Evolutionary conservation across 108 stramenopile genomes (phyloP).

Genomic region (Nitzschia palea): DNA sequence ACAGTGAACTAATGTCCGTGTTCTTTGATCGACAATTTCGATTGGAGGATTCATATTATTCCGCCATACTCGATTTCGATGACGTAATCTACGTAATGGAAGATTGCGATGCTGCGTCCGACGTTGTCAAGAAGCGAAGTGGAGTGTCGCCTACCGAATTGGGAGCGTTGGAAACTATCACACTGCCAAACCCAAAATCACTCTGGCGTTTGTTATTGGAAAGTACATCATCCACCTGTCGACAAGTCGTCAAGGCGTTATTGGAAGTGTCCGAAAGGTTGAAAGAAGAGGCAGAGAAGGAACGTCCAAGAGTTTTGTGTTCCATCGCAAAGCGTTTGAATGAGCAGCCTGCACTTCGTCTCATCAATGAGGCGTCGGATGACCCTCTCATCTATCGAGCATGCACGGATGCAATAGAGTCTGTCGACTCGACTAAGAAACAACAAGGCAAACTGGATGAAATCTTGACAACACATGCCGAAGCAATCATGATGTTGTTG

Average conservation of each 20-base stretch:
- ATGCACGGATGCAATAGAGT: conserved; percentile 31
- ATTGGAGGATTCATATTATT: conserved; percentile 46
- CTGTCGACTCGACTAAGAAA: conserved; percentile 9
- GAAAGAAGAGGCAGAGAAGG: conserved; percentile 27
- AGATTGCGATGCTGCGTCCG: conserved; percentile 78
- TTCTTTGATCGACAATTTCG: conserved; percentile 67
- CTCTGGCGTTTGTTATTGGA: conserved; percentile 47
- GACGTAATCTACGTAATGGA: conserved; percentile 85
- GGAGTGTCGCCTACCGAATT: conserved; percentile 25
- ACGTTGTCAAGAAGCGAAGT: conserved; percentile 68
- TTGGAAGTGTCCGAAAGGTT: conserved; percentile 37
- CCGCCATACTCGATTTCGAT: conserved; percentile 52
- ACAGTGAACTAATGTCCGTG: conserved; percentile 71
- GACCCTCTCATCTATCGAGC: conserved; percentile 19
- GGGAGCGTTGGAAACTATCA: neutral
- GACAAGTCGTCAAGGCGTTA: conserved; percentile 29
- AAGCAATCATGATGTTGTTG: conserved; percentile 21
- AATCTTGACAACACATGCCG: conserved; percentile 37
- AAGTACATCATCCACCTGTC: conserved; percentile 31
- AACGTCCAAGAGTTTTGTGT: conserved; percentile 9
- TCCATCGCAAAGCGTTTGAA: conserved; percentile 17
- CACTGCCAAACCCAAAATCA: conserved; percentile 41
- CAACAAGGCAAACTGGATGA: conserved; percentile 28
- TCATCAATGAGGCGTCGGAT: conserved; percentile 27
- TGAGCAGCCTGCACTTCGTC: conserved; percentile 30